Evolutionary conservation across 345 rosid genomes (phyloP).

Genomic region (Arabidopsis arenosa): DNA sequence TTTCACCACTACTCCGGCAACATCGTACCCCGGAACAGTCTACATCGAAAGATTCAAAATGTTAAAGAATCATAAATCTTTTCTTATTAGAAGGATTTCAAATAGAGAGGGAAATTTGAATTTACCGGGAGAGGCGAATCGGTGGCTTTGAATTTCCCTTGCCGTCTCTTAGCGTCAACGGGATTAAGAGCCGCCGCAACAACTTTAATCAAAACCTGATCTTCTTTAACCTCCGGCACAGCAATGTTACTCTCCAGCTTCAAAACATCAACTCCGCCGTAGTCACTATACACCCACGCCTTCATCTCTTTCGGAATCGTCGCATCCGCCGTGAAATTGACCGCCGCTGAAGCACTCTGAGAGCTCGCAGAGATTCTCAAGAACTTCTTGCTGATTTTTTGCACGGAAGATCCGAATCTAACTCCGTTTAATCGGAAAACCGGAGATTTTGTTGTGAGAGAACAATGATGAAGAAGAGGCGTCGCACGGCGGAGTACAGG

Average conservation of each 20-base stretch:
- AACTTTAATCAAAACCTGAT: conserved; percentile 86
- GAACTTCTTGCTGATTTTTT: neutral
- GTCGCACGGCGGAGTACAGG: conserved; percentile 44
- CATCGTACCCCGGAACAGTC: conserved; percentile 98
- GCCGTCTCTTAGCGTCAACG: conserved; percentile 82
- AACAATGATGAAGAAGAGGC: conserved; percentile 26
- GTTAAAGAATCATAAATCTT: neutral
- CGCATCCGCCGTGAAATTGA: conserved; percentile 46
- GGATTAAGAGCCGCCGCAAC: conserved; percentile 92
- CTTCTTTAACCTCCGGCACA: conserved; percentile 80
- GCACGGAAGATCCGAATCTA: conserved; percentile 18
- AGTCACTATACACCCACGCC: conserved; percentile 82
- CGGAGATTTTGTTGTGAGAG: neutral
- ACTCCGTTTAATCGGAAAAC: conserved; percentile 37
- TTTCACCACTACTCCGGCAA: conserved; percentile 86
- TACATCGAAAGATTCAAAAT: conserved; percentile 32
- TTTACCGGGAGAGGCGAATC: conserved; percentile 90
- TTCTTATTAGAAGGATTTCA: neutral
- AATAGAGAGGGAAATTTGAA: neutral
- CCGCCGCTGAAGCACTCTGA: conserved; percentile 57
- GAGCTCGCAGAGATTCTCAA: conserved; percentile 61
- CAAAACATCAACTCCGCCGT: conserved; percentile 85
- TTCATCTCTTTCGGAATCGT: conserved; percentile 72
- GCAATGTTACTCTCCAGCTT: conserved; percentile 70
- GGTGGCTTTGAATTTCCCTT: conserved; percentile 94